phyloP scores from a whole-genome alignment of 2,329 filamentous ascomycete genomes.

The Fusarium sp. region DNA sequence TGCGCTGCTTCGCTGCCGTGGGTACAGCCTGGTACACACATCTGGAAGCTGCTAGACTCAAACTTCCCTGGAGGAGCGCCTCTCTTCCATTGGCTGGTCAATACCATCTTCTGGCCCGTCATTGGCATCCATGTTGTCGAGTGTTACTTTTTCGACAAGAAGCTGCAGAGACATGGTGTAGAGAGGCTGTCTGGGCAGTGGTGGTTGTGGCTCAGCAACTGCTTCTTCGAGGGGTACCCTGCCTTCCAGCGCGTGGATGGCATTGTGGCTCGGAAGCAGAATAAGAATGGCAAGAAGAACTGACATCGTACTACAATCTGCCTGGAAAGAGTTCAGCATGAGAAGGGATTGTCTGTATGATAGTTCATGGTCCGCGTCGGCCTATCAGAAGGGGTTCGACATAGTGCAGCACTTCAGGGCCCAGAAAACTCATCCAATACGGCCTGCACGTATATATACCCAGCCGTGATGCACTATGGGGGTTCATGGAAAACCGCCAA shows the following conservation, averaged over 20 bases:
- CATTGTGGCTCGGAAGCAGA: constrained; percentile 55
- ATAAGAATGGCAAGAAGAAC: constrained; percentile 48
- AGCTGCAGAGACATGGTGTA: constrained; percentile 59
- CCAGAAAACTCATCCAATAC: no score
- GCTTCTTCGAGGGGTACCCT: constrained; percentile 63
- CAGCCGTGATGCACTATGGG: no score
- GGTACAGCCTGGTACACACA: constrained; percentile 60
- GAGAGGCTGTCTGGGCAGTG: constrained; percentile 57
- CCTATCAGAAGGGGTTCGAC: no score
- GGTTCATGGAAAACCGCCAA: no score
- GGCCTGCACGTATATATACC: no score
- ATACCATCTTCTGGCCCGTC: constrained; percentile 66
- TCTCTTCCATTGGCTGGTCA: constrained; percentile 67
- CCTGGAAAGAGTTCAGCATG: not conserved
- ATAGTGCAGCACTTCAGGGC: no score
- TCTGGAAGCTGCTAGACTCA: constrained; percentile 60
- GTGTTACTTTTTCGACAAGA: constrained; percentile 60
- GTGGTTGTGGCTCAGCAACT: constrained; percentile 62
- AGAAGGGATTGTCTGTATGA: no score
- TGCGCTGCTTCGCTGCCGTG: constrained; percentile 58
- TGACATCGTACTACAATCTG: not conserved
- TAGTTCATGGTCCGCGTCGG: no score
- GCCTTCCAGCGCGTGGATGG: constrained; percentile 62
- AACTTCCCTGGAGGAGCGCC: constrained; percentile 66
- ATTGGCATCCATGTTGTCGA: constrained; percentile 73